Evolutionary conservation across 306 rosid genomes (phyloP), one percentile per base, ranked within the genome.

Genomic region (Castanopsis chinensis): DNA sequence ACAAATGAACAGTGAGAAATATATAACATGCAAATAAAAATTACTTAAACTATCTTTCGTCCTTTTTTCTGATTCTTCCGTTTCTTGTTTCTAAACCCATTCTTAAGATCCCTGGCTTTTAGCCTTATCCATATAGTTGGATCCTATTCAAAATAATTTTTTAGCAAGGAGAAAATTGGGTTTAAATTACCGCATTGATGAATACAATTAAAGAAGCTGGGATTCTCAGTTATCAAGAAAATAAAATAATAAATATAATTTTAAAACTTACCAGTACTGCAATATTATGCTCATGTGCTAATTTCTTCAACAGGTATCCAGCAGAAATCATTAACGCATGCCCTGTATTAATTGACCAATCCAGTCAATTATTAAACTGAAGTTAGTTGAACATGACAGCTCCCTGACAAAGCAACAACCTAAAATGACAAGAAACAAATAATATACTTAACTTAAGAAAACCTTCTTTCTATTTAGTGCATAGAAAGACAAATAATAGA

Each of bases 271-370:
- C 97, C 85, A 94, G 80, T 43, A 91, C 92, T 5, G 91, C 97
- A 79, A 94, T 67, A 81, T 92, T 89, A 78, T 92, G 85, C 80
- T 92, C 92, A 78, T 91, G 86, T 76, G 97, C 98, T 78, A 94
- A 68, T 79, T 87, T 91, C 93, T 94, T 94, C 79, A 92, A 82
- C 74, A 92, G 85, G 74, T 78, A 86, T 64, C 98, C 97, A 79
- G 91, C 92, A 79, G 97, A 94, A 76, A 86, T 76, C 98, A 94
- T 92, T 76, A 92, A 86, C 75, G 93, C 91, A 28, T 90, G 92
- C 55, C 98, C 98, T 92, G 90, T 58, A 79, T 74, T 80, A 76
- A 77, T 56, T 73, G 84, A 85, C 20, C 73, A 74, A 83, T 76
- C 54, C 65, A 25, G 25, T 69, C 51, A 75, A 64, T 77, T 84